Conservation (phyloP, 2,329 filamentous ascomycete species). For the Hypoxylon sp. region DNA sequence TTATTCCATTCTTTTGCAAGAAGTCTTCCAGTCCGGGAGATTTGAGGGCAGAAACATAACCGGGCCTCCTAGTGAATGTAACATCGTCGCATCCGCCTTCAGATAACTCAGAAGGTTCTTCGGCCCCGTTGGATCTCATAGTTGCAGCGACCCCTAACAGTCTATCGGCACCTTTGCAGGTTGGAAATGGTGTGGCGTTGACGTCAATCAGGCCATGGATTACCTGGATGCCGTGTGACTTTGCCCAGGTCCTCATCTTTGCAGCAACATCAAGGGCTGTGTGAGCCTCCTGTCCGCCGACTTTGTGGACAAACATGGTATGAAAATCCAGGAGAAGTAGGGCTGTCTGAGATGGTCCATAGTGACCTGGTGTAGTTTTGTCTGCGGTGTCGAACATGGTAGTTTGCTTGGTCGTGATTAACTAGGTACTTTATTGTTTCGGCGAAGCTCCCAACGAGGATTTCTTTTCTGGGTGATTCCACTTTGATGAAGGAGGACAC, state of each 20-base stretch:
- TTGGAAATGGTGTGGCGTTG: constrained; percentile 10
- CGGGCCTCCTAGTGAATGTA: constrained; percentile 13
- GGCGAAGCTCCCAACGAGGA: background rate
- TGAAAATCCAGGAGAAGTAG: constrained; percentile 21
- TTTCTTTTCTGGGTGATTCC: background rate
- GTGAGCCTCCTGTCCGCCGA: background rate
- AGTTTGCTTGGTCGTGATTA: background rate
- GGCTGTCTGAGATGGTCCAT: constrained; percentile 18
- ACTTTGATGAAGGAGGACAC: background rate
- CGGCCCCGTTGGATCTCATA: background rate
- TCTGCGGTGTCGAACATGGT: constrained; percentile 14
- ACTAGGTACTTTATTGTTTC: background rate
- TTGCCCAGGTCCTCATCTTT: constrained; percentile 13
- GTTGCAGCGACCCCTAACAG: background rate
- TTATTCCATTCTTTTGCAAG: constrained; percentile 10
- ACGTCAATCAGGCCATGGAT: constrained; percentile 13
- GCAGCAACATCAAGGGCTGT: constrained; percentile 6
- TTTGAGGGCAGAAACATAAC: constrained; percentile 16
- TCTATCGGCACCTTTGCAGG: constrained; percentile 5
- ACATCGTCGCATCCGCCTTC: constrained; percentile 5
- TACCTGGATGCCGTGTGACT: constrained; percentile 14
- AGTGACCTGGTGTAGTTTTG: constrained; percentile 7
- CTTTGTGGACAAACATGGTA: constrained; percentile 4
- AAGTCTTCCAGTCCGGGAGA: constrained; percentile 17
- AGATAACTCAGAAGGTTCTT: constrained; percentile 6